Conservation (phyloP, 148 eudicot genomes). For the Silene uniflora region DNA sequence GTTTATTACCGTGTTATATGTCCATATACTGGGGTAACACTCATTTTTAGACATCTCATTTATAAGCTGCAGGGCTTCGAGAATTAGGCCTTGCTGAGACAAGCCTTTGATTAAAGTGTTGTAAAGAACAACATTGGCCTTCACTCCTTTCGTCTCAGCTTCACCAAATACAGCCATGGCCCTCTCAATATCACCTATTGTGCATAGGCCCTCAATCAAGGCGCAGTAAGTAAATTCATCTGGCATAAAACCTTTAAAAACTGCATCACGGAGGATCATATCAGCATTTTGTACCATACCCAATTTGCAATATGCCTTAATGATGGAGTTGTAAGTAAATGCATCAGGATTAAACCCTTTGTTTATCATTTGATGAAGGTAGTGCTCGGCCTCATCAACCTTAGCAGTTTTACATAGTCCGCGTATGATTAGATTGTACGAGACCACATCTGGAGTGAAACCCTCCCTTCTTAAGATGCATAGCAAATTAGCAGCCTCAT, state of each 20-base stretch:
- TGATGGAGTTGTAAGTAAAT: constrained; percentile 72
- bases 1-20: constrained; percentile 73
- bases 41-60: constrained; percentile 68
- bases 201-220: constrained; percentile 65
- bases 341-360: constrained; percentile 78
- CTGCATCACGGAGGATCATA: constrained; percentile 59
- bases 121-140: constrained; percentile 51
- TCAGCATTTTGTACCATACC: constrained; percentile 69
- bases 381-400: constrained; percentile 67
- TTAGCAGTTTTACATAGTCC: constrained; percentile 68
- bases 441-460: constrained; percentile 70
- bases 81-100: constrained; percentile 57
- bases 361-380: constrained; percentile 74
- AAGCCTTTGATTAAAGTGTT: constrained; percentile 87
- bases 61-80: constrained; percentile 67
- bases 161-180: constrained; percentile 56
- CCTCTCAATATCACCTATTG: constrained; percentile 70
- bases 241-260: constrained; percentile 65
- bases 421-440: constrained; percentile 76
- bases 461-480: constrained; percentile 43
- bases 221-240: constrained; percentile 83
- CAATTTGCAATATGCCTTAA: constrained; percentile 77
- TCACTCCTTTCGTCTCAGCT: constrained; percentile 54
- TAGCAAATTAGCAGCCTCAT: constrained; percentile 60
- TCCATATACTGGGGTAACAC: constrained; percentile 71